These are phyloP conservation scores for Polychytrium aggregatum DNA, from an alignment of 192 early-diverging fungal genomes.

Conservation along the genomic window DNA sequence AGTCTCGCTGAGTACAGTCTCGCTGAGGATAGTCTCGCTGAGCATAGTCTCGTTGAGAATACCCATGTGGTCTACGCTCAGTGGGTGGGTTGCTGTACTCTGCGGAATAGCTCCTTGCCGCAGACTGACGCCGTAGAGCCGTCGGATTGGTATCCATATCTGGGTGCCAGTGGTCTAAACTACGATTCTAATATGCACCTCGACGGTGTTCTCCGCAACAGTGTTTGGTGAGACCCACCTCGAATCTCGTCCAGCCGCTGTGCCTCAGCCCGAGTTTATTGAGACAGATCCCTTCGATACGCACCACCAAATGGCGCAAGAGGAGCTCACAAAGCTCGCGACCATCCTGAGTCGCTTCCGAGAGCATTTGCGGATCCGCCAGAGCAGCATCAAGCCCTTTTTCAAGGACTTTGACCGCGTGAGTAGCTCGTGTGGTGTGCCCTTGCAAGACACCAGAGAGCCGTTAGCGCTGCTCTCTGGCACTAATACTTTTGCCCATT, in stretches of 20 bases:
- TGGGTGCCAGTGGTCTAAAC: no score
- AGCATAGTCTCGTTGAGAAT: no score
- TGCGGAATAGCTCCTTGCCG: no score
- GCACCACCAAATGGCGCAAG: slow-evolving; percentile 12
- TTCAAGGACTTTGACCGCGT: slow-evolving; percentile 47
- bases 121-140: no score
- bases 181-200: no score
- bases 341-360: slow-evolving; percentile 22
- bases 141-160: no score
- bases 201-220: not conserved
- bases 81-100: not conserved
- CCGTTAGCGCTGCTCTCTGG: no score
- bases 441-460: no score
- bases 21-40: no score
- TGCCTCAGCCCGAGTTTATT: slow-evolving; percentile 11
- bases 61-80: not conserved
- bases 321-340: slow-evolving; percentile 18
- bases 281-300: no score
- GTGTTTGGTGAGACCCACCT: slow-evolving; percentile 36
- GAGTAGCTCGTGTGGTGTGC: no score
- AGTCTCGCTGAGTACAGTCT: slow-evolving; percentile 1
- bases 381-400: slow-evolving; percentile 40
- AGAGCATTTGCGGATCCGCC: slow-evolving; percentile 26
- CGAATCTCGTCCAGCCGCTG: slow-evolving; percentile 25
- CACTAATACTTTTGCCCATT: no score